These are phyloP conservation scores for Oropetium thomaeum DNA, from an alignment of 176 grass and related monocot species.

Conservation along the genomic window DNA sequence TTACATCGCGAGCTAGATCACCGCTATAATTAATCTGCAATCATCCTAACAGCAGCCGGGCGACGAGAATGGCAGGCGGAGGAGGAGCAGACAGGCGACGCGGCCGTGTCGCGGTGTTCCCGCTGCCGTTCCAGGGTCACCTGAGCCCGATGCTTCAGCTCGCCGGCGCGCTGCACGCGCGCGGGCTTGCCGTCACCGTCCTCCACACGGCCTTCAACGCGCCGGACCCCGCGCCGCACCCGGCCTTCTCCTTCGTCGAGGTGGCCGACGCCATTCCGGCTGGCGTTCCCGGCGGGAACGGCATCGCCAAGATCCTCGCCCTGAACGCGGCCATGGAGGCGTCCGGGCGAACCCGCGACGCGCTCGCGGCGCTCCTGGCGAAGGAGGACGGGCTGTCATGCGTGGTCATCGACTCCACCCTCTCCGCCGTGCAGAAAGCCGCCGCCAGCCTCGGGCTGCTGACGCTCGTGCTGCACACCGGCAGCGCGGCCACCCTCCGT, in stretches of 20 bases:
- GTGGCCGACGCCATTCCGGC: neutral
- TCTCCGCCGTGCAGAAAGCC: neutral
- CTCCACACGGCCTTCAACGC: conserved; percentile 46
- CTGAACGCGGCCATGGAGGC: conserved; percentile 26
- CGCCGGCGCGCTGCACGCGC: conserved; percentile 22
- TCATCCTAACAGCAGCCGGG: neutral
- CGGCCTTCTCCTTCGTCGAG: conserved; percentile 9
- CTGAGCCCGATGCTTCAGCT: conserved; percentile 56
- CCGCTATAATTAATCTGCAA: neutral
- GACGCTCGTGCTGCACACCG: conserved; percentile 24
- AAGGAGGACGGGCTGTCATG: neutral
- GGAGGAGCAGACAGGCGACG: neutral
- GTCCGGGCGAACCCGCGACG: conserved; percentile 1
- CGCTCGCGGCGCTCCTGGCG: neutral
- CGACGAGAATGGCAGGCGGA: neutral
- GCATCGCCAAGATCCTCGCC: conserved; percentile 10
- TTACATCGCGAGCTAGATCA: neutral
- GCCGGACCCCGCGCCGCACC: conserved; percentile 21
- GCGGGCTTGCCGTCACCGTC: conserved; percentile 41
- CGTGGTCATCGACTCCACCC: conserved; percentile 15
- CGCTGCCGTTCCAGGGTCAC: conserved; percentile 48
- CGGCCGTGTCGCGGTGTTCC: conserved; percentile 17
- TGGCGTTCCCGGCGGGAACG: neutral
- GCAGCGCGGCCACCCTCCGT: neutral
- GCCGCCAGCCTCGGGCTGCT: neutral